Percentiles rank a stretch among this genome's conserved stretches.
Evolutionary conservation across 306 rosid species (phyloP).

Genomic region (Trifolium fragiferum): DNA sequence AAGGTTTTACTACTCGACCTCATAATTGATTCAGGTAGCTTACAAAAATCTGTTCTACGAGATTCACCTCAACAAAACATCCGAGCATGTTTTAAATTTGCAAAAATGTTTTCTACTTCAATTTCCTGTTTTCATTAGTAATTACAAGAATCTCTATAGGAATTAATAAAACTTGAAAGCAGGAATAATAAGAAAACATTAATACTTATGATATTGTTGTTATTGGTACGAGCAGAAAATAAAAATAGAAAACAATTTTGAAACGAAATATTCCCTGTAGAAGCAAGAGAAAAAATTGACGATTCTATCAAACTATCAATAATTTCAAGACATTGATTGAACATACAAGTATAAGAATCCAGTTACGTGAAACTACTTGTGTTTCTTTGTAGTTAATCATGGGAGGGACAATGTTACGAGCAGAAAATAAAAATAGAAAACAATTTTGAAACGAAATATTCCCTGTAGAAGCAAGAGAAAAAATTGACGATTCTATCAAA

Average conservation of each 20-base stretch:
- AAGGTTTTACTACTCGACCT: slow-evolving; percentile 15
- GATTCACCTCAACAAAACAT: slow-evolving; percentile 11
- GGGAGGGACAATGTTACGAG: background rate
- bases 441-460: background rate
- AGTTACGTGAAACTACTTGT: background rate
- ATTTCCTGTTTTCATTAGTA: background rate
- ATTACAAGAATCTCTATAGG: background rate
- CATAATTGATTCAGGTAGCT: slow-evolving; percentile 31
- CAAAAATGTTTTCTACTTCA: background rate
- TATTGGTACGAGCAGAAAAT: background rate
- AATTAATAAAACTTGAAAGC: background rate
- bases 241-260: background rate
- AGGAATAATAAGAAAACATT: background rate
- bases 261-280: background rate
- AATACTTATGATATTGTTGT: background rate
- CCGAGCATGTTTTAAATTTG: background rate
- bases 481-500: background rate
- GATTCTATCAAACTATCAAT: slow-evolving; percentile 31
- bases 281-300: slow-evolving; percentile 1
- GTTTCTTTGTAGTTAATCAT: background rate
- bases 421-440: slow-evolving; percentile 4
- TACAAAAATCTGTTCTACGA: slow-evolving; percentile 4
- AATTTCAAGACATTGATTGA: background rate
- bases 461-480: background rate
- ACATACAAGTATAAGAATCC: background rate